Evolutionary conservation across 257 asterid genomes (phyloP).

Genomic region (Nicotiana otophora): DNA sequence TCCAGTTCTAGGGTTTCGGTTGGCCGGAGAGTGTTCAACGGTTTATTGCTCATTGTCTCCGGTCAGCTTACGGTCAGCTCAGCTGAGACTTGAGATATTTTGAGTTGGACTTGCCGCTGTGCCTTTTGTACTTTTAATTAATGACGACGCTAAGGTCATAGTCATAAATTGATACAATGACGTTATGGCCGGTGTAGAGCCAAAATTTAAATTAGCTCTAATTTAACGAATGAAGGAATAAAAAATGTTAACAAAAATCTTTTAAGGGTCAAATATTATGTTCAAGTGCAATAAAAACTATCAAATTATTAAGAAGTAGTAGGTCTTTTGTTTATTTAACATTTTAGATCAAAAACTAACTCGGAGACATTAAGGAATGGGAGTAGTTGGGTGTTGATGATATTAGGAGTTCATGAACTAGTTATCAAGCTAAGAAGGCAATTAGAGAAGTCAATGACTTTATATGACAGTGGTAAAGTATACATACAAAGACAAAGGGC

Average conservation of each 20-base stretch:
- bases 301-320: background rate
- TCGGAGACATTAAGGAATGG: too few relatives aligned
- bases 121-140: background rate
- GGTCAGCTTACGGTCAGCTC: background rate
- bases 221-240: background rate
- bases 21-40: conserved; percentile 33
- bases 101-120: background rate
- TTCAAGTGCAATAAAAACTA: background rate
- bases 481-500: too few relatives aligned
- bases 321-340: background rate
- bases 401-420: too few relatives aligned
- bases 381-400: too few relatives aligned
- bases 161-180: background rate
- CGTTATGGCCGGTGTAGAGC: too few relatives aligned
- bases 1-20: conserved; percentile 60
- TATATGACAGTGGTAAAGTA: too few relatives aligned
- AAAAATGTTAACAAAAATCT: background rate
- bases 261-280: background rate
- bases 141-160: background rate
- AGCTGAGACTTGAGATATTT: background rate
- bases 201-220: background rate
- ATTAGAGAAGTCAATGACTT: too few relatives aligned
- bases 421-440: background rate
- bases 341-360: too few relatives aligned
- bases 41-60: conserved; percentile 22